Base-by-base conservation (phyloP, 1,139 yeast species). In the Candida tropicalis region DNA sequence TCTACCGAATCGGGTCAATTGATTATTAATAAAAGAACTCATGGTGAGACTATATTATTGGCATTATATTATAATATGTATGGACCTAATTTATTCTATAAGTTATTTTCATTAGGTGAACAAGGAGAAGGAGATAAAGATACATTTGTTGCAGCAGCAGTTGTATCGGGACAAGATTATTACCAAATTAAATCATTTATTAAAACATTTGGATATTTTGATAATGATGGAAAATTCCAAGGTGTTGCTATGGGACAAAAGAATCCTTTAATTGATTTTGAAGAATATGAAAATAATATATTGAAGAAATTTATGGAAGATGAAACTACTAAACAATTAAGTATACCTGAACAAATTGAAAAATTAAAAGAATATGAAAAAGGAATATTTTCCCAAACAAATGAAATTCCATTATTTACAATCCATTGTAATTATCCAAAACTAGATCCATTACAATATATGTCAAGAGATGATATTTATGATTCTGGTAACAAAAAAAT, bases 71-170 rank as follows among this genome's bases (percentile, higher is more conserved):
- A 82, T 54, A 82, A 82, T 54, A 62, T 76, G 41, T 76, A 76
- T 57, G 87, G 87, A 0, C 87, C 86, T 3, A 62, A 66, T 4
- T 65, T 73, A 44, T 82, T 71, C 54, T 82, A 82, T 51, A 76
- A 76, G 27, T 59, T 82, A 29, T 68, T 82, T 40, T 75, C 84
- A 0, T 78, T 80, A 56, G 87, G 87, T 8, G 78, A 73, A 23
- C 73, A 66, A 46, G 87, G 87, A 28, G 86, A 81, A 59, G 87
- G 87, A 40, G 88, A 82, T 52, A 82, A 82, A 54, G 87, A 82
- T 48, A 82, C 87, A 0, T 81, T 80, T 55, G 67, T 70, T 18
- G 77, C 84, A 0, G 86, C 84, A 1, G 83, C 85, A 0, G 59
- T 63, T 39, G 75, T 68, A n/a, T 66, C 73, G 8, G 61, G 65